These are phyloP conservation scores for Wickerhamomyces bovis DNA, from an alignment of 805 yeast genomes.

Conservation along the genomic window DNA sequence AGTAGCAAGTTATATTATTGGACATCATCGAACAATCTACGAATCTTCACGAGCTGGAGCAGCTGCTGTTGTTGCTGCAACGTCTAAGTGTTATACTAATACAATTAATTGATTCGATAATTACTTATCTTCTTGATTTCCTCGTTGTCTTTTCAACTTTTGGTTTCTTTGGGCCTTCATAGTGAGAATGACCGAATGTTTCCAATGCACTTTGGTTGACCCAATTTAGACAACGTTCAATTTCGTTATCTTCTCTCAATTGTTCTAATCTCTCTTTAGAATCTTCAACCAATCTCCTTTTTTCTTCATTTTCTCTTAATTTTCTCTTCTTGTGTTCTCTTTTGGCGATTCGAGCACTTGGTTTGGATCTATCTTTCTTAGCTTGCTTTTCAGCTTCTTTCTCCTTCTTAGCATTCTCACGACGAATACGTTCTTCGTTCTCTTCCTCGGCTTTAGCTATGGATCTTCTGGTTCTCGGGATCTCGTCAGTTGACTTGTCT, in stretches of 20 bases:
- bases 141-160: constrained; percentile 1
- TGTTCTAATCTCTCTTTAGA: constrained; percentile 27
- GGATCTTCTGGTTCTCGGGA: constrained; percentile 24
- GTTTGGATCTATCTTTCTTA: constrained; percentile 23
- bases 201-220: constrained; percentile 54
- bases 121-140: not conserved
- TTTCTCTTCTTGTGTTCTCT: constrained; percentile 30
- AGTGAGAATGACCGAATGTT: constrained; percentile 43
- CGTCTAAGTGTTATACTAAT: too few relatives aligned
- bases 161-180: constrained; percentile 37
- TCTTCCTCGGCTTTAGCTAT: constrained; percentile 17
- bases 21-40: too few relatives aligned
- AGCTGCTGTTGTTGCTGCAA: too few relatives aligned
- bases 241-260: constrained; percentile 34
- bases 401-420: constrained; percentile 9
- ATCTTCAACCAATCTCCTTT: constrained; percentile 19
- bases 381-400: constrained; percentile 16
- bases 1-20: too few relatives aligned
- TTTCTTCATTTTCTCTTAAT: constrained; percentile 28
- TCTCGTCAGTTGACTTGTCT: constrained; percentile 7
- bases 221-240: constrained; percentile 51
- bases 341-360: constrained; percentile 31
- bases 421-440: constrained; percentile 14
- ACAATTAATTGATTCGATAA: too few relatives aligned
- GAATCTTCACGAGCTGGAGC: too few relatives aligned